Evolutionary conservation across 352 stramenopile genomes (phyloP), one percentile per base, ranked within the genome.

Genomic region (Phytopythium boreale): DNA sequence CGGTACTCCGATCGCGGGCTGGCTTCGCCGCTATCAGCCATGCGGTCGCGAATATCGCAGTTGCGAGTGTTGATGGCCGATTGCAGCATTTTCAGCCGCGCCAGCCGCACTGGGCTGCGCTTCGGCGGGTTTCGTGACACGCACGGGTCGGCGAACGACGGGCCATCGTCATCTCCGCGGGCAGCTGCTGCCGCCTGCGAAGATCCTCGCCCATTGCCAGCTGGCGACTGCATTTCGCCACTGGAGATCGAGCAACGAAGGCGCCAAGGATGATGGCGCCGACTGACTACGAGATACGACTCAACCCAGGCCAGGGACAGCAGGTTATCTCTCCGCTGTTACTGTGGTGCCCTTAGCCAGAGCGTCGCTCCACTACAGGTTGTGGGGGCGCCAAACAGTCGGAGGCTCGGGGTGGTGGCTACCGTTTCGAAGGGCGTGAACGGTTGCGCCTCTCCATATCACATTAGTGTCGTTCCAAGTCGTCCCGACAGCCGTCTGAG

Each of bases 61-160:
- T 90, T 91, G 44, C 83, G 80, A 2, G 84, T 84, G 58, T 92
- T 90, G 72, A 95, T 92, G 11, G 87, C 82, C 14, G 76, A 84
- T 66, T 93, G 87, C 44, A 95, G 72, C 80, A 93, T 93, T 63
- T 93, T 92, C 24, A 95, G 76, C 11, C 87, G 66, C 15, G 81
- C 83, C 29, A 93, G 84, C 7, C 84, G 83, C 60, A 92, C 84
- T 14, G 87, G 84, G 43, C 78, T 92, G 56, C 81, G 88, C 66
- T 89, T 89, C 41, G 80, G 77, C 46, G 85, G 89, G 4, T 69
- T 66, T 9, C 76, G 56, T 20, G 62, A 64, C 57, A 70, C 56
- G 36, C 56, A 29, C 20, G 29, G 26, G 10, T 55, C 41, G 26
- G 37, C 4, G 4, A 44, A 47, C 4, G 43, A 26, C 26, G 14